Percentiles rank a stretch among this genome's conserved stretches.
Evolutionary conservation across 345 rosid species (phyloP).

Genomic region (Pugionium dolabratum): DNA sequence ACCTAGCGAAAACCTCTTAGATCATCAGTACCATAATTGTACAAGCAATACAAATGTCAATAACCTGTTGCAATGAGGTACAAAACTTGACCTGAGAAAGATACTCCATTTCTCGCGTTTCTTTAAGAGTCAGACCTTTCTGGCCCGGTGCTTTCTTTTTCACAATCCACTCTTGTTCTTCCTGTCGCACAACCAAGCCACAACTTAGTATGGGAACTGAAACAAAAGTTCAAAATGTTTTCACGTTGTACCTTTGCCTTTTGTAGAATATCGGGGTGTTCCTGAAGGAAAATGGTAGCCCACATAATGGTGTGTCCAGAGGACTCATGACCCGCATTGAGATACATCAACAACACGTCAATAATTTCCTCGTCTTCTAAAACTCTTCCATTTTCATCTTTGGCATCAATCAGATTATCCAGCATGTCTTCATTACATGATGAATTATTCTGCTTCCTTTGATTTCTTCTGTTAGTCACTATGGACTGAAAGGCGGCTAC

Average conservation of each 20-base stretch:
- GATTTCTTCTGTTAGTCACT: conserved; percentile 60
- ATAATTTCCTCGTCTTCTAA: conserved; percentile 73
- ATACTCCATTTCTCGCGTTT: conserved; percentile 71
- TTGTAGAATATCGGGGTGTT: conserved; percentile 51
- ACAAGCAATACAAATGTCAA: background rate
- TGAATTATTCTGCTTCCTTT: conserved; percentile 28
- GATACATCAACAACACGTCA: conserved; percentile 76
- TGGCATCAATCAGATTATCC: conserved; percentile 63
- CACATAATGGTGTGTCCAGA: conserved; percentile 87
- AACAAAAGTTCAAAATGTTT: background rate
- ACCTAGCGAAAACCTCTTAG: conserved; percentile 42
- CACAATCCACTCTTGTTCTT: conserved; percentile 66
- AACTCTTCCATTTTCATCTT: conserved; percentile 73
- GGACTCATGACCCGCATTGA: conserved; percentile 97
- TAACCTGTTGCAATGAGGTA: background rate
- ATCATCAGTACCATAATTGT: background rate
- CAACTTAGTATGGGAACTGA: background rate
- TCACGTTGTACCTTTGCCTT: conserved; percentile 49
- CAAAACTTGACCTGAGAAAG: conserved; percentile 24
- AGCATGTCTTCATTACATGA: conserved; percentile 69
- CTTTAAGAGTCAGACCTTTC: conserved; percentile 56
- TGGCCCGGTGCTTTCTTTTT: conserved; percentile 51
- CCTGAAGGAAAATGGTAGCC: conserved; percentile 60
- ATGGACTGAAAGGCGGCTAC: conserved; percentile 39
- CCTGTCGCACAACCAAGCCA: conserved; percentile 35